phyloP scores from a whole-genome alignment of 1,139 yeast genomes.

The Yamadazyma atmosphaerica region DNA sequence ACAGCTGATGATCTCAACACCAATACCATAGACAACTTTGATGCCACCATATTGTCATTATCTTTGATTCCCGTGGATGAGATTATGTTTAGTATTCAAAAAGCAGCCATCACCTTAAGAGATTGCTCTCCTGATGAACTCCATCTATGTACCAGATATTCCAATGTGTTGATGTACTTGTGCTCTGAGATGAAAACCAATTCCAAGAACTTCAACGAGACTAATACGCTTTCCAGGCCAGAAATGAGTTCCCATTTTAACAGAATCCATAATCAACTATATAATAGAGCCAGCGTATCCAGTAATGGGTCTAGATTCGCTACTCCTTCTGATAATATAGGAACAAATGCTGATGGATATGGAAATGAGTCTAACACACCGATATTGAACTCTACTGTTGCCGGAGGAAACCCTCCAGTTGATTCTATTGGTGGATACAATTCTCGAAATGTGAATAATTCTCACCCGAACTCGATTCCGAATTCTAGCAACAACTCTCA shows the following conservation, averaged over 20 bases:
- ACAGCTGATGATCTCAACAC: constrained; percentile 23
- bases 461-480: no score
- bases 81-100: constrained; percentile 64
- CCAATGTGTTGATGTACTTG: constrained; percentile 75
- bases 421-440: neutral
- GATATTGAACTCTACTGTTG: neutral
- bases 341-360: neutral
- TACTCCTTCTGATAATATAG: no score
- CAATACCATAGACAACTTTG: constrained; percentile 31
- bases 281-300: no score
- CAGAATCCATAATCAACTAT: neutral
- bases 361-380: neutral
- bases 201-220: constrained; percentile 20
- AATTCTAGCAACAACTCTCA: constrained; percentile 3
- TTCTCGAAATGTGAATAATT: no score
- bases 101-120: constrained; percentile 71
- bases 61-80: constrained; percentile 71
- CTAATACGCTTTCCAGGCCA: neutral
- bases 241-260: neutral
- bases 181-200: constrained; percentile 70
- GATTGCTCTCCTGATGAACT: constrained; percentile 90
- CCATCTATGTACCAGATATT: constrained; percentile 79
- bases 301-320: no score
- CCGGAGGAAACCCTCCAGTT: neutral
- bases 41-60: constrained; percentile 55